A percentile compares a stretch with the other conserved stretches of the same genome.
phyloP scores from a whole-genome alignment of 768 basidiomycete genomes.

The Daedaleopsis sinensis region DNA sequence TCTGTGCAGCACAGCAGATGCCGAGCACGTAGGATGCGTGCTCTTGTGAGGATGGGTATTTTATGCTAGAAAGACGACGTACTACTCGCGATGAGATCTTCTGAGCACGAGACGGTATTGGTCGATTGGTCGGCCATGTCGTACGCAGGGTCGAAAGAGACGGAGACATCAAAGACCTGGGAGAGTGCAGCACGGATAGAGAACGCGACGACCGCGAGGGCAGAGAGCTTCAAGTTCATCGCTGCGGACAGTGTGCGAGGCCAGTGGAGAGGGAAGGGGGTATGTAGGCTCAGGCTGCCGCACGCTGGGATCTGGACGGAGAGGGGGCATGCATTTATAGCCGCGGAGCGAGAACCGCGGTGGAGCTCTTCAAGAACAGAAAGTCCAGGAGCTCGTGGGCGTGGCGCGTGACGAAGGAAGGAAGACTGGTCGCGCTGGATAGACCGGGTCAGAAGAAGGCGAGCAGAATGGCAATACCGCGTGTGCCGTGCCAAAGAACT shows the following conservation, averaged over 20 bases:
- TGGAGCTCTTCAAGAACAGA: neutral
- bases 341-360: neutral
- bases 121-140: slow-evolving; percentile 47
- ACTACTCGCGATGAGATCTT: slow-evolving; percentile 38
- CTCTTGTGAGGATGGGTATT: neutral
- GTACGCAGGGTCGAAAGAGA: slow-evolving; percentile 48
- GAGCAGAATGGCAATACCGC: neutral
- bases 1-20: neutral
- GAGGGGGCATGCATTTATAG: neutral
- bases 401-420: neutral
- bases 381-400: neutral
- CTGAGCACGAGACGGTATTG: slow-evolving; percentile 48
- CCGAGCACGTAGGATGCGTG: slow-evolving; percentile 2
- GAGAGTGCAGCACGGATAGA: neutral
- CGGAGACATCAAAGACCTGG: slow-evolving; percentile 19
- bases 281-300: neutral
- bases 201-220: slow-evolving; percentile 26
- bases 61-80: too few relatives aligned
- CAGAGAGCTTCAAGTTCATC: slow-evolving; percentile 13
- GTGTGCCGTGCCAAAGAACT: neutral
- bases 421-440: neutral
- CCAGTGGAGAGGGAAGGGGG: neutral
- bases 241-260: neutral
- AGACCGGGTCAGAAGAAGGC: neutral
- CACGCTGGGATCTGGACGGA: neutral